Evolutionary conservation across 495 filamentous ascomycete genomes (phyloP).

Genomic region (Xanthoparmelia taractica): DNA sequence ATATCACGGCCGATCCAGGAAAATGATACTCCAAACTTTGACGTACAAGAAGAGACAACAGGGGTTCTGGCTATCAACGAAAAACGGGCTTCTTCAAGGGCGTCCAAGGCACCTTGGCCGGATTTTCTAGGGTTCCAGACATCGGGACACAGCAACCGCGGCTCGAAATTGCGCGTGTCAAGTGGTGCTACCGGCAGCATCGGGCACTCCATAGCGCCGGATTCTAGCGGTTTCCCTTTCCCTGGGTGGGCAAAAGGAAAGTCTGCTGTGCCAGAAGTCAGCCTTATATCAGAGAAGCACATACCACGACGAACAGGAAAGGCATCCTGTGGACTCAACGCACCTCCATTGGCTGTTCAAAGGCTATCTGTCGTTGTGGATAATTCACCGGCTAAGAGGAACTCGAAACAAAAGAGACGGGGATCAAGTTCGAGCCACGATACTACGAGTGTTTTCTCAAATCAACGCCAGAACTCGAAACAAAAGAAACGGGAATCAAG

Average conservation of each 20-base stretch:
- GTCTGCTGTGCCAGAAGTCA: constrained; percentile 9
- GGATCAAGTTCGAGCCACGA: constrained; percentile 15
- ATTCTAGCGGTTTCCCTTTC: constrained; percentile 10
- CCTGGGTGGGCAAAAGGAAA: not conserved
- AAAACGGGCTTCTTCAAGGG: constrained; percentile 9
- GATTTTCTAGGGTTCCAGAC: constrained; percentile 8
- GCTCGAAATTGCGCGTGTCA: constrained; percentile 13
- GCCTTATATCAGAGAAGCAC: constrained; percentile 10
- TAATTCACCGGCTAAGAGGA: constrained; percentile 28
- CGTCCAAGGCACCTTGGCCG: constrained; percentile 14
- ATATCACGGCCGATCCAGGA: constrained; percentile 9
- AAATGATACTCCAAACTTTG: not conserved
- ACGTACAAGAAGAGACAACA: not conserved
- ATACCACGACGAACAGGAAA: not conserved
- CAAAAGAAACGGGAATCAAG: constrained; percentile 20
- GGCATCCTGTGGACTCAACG: not conserved
- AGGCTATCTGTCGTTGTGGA: constrained; percentile 8
- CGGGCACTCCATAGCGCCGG: constrained; percentile 1
- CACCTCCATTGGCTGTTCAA: constrained; percentile 2
- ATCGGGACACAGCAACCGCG: constrained; percentile 3
- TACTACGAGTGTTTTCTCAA: constrained; percentile 11
- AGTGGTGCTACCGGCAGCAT: constrained; percentile 1
- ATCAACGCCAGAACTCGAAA: constrained; percentile 31
- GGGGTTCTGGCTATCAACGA: not conserved
- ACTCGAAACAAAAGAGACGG: constrained; percentile 32